A percentile compares a stretch with the other conserved stretches of the same genome.
phyloP scores from a whole-genome alignment of 371 early-diverging fungal species.

The Rhizopus sp. region DNA sequence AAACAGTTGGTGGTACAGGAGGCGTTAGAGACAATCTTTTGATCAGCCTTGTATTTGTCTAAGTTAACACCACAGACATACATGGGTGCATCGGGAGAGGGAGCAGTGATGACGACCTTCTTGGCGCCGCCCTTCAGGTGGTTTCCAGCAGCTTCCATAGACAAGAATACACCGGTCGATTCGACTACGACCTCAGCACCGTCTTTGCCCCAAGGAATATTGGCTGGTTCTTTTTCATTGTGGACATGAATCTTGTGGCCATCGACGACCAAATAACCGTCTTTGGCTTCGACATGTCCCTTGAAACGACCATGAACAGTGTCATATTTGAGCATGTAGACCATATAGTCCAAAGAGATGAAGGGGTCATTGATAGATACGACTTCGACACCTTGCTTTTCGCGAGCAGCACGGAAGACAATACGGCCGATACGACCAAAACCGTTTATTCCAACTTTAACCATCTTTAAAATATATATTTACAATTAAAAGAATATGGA shows the following conservation, averaged over 20 bases:
- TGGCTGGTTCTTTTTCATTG: constrained; percentile 57
- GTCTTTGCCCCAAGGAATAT: constrained; percentile 92
- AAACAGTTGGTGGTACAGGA: constrained; percentile 99
- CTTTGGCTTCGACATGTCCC: constrained; percentile 74
- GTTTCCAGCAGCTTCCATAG: constrained; percentile 82
- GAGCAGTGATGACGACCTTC: constrained; percentile 99
- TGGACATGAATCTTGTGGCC: constrained; percentile 39
- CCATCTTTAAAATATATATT: neutral
- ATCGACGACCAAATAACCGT: constrained; percentile 86
- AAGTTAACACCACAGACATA: constrained; percentile 96
- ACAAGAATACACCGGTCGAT: constrained; percentile 99
- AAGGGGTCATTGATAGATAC: constrained; percentile 99
- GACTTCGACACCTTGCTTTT: constrained; percentile 79
- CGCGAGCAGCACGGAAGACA: constrained; percentile 91
- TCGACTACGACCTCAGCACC: constrained; percentile 98
- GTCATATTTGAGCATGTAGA: constrained; percentile 98
- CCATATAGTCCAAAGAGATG: constrained; percentile 95
- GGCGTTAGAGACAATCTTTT: constrained; percentile 96
- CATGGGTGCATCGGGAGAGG: constrained; percentile 92
- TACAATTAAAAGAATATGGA: too few species aligned
- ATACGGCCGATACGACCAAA: constrained; percentile 99
- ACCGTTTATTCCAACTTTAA: constrained; percentile 37
- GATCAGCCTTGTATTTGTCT: constrained; percentile 81
- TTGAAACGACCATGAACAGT: constrained; percentile 96
- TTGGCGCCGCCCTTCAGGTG: constrained; percentile 96